phyloP scores from a whole-genome alignment of 805 yeast genomes.

The Clavispora vitiphila region DNA sequence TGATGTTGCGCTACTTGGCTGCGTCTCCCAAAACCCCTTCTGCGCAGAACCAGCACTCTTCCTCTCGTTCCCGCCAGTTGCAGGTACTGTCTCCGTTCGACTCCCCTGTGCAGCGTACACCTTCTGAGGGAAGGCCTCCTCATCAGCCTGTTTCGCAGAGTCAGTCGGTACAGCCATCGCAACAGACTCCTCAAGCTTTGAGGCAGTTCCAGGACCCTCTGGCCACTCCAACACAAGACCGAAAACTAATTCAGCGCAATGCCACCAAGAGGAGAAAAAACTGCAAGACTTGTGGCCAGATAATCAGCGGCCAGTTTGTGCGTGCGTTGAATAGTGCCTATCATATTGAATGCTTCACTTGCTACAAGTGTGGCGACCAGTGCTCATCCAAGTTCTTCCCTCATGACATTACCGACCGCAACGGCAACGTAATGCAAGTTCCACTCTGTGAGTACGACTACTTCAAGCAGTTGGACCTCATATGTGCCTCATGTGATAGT shows the following conservation, averaged over 20 bases:
- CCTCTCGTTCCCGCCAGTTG: conserved; percentile 1
- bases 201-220: neutral
- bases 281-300: conserved; percentile 34
- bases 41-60: neutral
- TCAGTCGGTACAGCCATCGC: conserved; percentile 1
- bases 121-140: neutral
- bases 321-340: conserved; percentile 75
- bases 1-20: neutral
- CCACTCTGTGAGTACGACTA: conserved; percentile 87
- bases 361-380: conserved; percentile 75
- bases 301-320: conserved; percentile 64
- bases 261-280: conserved; percentile 20
- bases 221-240: neutral
- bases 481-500: conserved; percentile 81
- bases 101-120: neutral
- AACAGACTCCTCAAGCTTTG: conserved; percentile 2
- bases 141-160: neutral
- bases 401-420: conserved; percentile 39
- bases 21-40: neutral
- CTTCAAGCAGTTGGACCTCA: conserved; percentile 74
- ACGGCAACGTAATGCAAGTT: conserved; percentile 24
- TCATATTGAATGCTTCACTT: conserved; percentile 84
- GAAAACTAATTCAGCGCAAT: neutral
- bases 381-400: conserved; percentile 91
- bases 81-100: neutral